Evolutionary conservation across 2,329 filamentous ascomycete species (phyloP).

Genomic region (Fusarium robinianum): DNA sequence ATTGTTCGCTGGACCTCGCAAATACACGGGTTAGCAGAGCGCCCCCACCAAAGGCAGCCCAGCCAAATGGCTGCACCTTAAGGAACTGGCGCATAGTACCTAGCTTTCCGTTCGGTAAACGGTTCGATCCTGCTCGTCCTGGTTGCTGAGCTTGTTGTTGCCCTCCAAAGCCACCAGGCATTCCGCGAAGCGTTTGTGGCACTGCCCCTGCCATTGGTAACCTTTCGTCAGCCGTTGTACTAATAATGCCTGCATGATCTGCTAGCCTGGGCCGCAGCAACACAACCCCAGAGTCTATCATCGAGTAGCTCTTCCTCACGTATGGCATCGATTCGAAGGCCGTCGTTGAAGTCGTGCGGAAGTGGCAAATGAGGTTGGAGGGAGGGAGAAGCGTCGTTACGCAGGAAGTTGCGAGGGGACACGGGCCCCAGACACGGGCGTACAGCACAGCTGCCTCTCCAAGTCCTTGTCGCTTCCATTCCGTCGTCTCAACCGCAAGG

Average conservation of each 20-base stretch:
- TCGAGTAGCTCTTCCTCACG: slow-evolving; percentile 17
- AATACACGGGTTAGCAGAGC: slow-evolving; percentile 31
- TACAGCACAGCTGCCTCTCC: slow-evolving; percentile 13
- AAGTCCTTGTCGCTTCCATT: slow-evolving; percentile 1
- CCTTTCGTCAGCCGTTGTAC: slow-evolving; percentile 37
- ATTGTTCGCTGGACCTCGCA: slow-evolving; percentile 51
- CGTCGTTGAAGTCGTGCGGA: slow-evolving; percentile 21
- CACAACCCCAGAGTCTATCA: slow-evolving; percentile 3
- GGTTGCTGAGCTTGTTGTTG: slow-evolving; percentile 61
- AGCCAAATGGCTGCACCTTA: slow-evolving; percentile 9
- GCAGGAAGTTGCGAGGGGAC: slow-evolving; percentile 18
- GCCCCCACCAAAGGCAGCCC: slow-evolving; percentile 7
- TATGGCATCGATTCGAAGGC: slow-evolving; percentile 19
- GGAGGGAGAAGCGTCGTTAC: slow-evolving; percentile 26
- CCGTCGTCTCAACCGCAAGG: slow-evolving; percentile 20
- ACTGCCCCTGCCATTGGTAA: slow-evolving; percentile 54
- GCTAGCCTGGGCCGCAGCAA: slow-evolving; percentile 11
- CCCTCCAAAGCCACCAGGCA: slow-evolving; percentile 63
- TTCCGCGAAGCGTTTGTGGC: slow-evolving; percentile 65
- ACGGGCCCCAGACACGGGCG: slow-evolving; percentile 20
- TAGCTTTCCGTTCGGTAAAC: slow-evolving; percentile 69
- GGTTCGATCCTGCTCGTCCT: slow-evolving; percentile 58
- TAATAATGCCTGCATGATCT: slow-evolving; percentile 21
- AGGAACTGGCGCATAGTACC: slow-evolving; percentile 47
- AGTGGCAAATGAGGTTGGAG: slow-evolving; percentile 14